These are phyloP conservation scores for Actinomucor elegans DNA, from an alignment of 371 early-diverging fungal species.

Conservation along the genomic window DNA sequence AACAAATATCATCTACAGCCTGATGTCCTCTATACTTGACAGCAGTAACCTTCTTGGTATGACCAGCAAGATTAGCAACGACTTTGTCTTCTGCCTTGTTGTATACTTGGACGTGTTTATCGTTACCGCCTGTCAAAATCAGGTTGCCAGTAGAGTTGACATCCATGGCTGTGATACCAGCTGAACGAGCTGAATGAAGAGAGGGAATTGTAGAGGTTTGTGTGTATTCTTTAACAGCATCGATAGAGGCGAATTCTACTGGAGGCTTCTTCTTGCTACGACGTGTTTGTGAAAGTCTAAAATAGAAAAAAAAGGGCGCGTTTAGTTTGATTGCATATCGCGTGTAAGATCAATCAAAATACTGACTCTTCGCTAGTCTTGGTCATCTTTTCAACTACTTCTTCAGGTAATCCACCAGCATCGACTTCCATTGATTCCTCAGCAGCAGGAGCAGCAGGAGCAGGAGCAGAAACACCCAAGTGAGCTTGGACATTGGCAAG, in stretches of 20 bases:
- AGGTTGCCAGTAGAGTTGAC: constrained; percentile 60
- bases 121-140: constrained; percentile 80
- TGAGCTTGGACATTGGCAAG: constrained; percentile 73
- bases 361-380: constrained; percentile 59
- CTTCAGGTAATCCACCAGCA: constrained; percentile 44
- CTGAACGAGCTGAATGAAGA: constrained; percentile 73
- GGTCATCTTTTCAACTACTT: constrained; percentile 59
- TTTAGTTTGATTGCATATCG: neutral
- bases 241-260: constrained; percentile 66
- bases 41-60: constrained; percentile 74
- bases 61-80: constrained; percentile 75
- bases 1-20: constrained; percentile 47
- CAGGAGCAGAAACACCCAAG: constrained; percentile 45
- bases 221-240: constrained; percentile 62
- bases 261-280: constrained; percentile 83
- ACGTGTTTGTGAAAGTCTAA: constrained; percentile 68
- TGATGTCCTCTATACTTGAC: constrained; percentile 69
- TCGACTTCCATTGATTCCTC: constrained; percentile 69
- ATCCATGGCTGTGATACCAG: constrained; percentile 79
- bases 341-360: too few species aligned
- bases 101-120: constrained; percentile 76
- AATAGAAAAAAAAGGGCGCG: neutral
- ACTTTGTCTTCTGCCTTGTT: constrained; percentile 64
- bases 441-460: constrained; percentile 42
- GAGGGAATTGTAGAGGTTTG: constrained; percentile 59